Percentiles rank a stretch among this genome's conserved stretches.
These are phyloP conservation scores for Trypanosoma congolense DNA, from an alignment of 208 protist genomes.

Conservation along the genomic window DNA sequence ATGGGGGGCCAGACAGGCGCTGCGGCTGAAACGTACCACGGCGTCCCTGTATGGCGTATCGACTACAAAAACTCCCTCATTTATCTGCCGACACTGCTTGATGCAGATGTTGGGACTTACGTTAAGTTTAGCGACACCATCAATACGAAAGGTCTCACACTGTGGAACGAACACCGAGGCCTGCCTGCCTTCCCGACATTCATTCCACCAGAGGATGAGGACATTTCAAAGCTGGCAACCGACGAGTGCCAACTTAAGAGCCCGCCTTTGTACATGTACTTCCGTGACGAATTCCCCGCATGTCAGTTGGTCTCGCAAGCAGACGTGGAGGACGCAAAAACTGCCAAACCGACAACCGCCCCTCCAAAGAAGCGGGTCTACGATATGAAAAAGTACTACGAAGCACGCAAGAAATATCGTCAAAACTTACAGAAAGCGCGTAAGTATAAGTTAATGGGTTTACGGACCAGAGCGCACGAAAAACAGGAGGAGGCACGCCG, in stretches of 20 bases:
- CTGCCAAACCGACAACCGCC: constrained; percentile 64
- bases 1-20: constrained; percentile 91
- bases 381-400: constrained; percentile 89
- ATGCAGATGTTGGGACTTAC: constrained; percentile 87
- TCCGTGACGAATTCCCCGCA: constrained; percentile 83
- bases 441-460: constrained; percentile 81
- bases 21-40: constrained; percentile 79
- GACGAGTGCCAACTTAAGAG: constrained; percentile 90
- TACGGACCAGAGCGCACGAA: constrained; percentile 81
- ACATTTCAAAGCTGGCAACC: constrained; percentile 77
- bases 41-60: constrained; percentile 88
- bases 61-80: constrained; percentile 93
- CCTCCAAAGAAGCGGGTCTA: constrained; percentile 87
- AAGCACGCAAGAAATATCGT: constrained; percentile 84
- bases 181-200: constrained; percentile 90
- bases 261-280: constrained; percentile 86
- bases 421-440: constrained; percentile 78
- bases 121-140: constrained; percentile 89
- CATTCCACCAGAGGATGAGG: constrained; percentile 71
- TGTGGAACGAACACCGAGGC: constrained; percentile 89
- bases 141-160: constrained; percentile 88
- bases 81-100: constrained; percentile 83
- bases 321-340: constrained; percentile 89
- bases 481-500: constrained; percentile 87
- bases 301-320: constrained; percentile 84